phyloP scores from a whole-genome alignment of 108 stramenopile species.

The Nitzschia sp. region DNA sequence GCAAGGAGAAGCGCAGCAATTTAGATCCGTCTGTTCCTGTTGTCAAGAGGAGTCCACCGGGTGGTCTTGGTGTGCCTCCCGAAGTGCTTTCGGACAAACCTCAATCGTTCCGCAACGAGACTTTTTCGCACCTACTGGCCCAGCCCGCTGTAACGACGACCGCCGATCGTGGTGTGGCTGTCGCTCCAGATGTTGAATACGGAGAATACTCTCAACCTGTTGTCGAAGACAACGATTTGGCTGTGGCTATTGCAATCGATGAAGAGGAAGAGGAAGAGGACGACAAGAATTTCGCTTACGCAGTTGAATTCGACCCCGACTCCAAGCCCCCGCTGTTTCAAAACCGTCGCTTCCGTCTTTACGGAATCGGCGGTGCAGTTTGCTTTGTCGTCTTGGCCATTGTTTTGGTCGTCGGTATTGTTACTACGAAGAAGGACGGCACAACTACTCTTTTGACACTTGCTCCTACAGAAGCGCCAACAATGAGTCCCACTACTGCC shows the following conservation, averaged over 20 bases:
- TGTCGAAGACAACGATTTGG: slow-evolving; percentile 32
- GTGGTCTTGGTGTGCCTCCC: background rate
- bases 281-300: slow-evolving; percentile 53
- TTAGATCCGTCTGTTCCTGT: background rate
- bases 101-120: background rate
- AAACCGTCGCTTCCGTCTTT: slow-evolving; percentile 67
- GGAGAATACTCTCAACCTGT: slow-evolving; percentile 1
- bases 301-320: slow-evolving; percentile 83
- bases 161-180: slow-evolving; percentile 22
- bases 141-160: background rate
- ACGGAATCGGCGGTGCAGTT: slow-evolving; percentile 39
- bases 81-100: background rate
- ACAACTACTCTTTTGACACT: background rate
- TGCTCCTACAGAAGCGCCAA: background rate
- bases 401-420: background rate
- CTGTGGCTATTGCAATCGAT: slow-evolving; percentile 63
- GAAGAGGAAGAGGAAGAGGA: slow-evolving; percentile 58
- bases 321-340: slow-evolving; percentile 71
- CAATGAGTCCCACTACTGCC: background rate
- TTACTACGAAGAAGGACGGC: background rate
- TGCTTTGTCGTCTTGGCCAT: slow-evolving; percentile 30
- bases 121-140: background rate
- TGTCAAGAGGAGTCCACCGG: background rate
- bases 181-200: slow-evolving; percentile 27
- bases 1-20: slow-evolving; percentile 2